These are phyloP conservation scores for Colletotrichum brevisporum DNA, from an alignment of 2,329 filamentous ascomycete genomes.

Conservation along the genomic window DNA sequence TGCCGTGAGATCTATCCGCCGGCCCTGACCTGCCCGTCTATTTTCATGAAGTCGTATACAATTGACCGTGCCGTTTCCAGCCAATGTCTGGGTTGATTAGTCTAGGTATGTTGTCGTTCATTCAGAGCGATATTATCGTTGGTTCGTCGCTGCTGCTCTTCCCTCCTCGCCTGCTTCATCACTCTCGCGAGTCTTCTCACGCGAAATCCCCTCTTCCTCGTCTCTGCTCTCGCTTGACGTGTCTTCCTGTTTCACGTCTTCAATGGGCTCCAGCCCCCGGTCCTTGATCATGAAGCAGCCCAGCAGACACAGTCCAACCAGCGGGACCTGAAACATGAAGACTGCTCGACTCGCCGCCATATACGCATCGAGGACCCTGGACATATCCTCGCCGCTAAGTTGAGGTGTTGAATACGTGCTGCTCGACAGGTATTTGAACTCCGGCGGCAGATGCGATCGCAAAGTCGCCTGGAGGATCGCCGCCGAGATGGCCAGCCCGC, in stretches of 20 bases:
- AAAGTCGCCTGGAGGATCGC: slow-evolving; percentile 58
- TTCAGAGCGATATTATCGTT: too few species aligned
- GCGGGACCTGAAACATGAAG: slow-evolving; percentile 69
- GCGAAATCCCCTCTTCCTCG: slow-evolving; percentile 16
- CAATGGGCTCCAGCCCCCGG: slow-evolving; percentile 56
- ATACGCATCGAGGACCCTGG: slow-evolving; percentile 56
- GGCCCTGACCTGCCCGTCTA: too few species aligned
- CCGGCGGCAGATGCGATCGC: slow-evolving; percentile 44
- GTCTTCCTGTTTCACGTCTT: not conserved
- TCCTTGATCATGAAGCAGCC: slow-evolving; percentile 67
- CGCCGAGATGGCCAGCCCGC: slow-evolving; percentile 70
- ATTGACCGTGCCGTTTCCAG: too few species aligned
- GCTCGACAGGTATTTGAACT: slow-evolving; percentile 45
- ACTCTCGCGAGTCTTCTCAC: not conserved
- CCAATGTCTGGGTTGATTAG: too few species aligned
- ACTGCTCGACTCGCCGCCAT: slow-evolving; percentile 67
- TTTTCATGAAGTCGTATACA: too few species aligned
- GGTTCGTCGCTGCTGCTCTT: not conserved
- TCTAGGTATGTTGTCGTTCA: too few species aligned
- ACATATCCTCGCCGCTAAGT: slow-evolving; percentile 28
- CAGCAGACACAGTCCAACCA: slow-evolving; percentile 65
- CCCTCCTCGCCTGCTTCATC: too few species aligned
- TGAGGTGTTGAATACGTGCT: slow-evolving; percentile 48
- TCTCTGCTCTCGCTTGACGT: slow-evolving; percentile 20
- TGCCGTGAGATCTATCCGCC: too few species aligned